Evolutionary conservation across 2,329 filamentous ascomycete species (phyloP).

Genomic region (Lecanicillium sp.): DNA sequence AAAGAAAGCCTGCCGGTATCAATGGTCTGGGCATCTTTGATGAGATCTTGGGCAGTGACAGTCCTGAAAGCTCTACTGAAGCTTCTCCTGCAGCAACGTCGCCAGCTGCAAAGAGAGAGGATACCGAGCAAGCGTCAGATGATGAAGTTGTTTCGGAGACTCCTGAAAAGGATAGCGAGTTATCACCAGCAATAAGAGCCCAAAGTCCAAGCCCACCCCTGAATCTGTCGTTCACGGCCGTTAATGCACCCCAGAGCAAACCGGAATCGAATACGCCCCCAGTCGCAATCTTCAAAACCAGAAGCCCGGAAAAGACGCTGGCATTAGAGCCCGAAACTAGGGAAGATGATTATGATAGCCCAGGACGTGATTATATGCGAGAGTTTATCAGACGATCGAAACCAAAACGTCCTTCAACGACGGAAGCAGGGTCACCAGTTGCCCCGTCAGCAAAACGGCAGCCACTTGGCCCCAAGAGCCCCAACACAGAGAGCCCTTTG

Average conservation of each 20-base stretch:
- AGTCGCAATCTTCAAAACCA: background rate
- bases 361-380: constrained; percentile 24
- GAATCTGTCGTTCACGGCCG: constrained; percentile 18
- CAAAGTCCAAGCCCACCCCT: constrained; percentile 7
- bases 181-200: too few species aligned
- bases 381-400: constrained; percentile 27
- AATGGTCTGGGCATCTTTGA: constrained; percentile 1
- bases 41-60: background rate
- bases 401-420: constrained; percentile 18
- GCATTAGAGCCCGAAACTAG: constrained; percentile 1
- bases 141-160: too few species aligned
- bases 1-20: too few species aligned
- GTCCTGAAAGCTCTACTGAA: constrained; percentile 1
- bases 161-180: too few species aligned
- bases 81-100: background rate
- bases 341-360: constrained; percentile 20
- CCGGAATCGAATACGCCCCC: constrained; percentile 4
- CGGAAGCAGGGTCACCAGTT: constrained; percentile 23
- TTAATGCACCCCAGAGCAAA: constrained; percentile 11
- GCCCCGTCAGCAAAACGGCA: constrained; percentile 16
- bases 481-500: constrained; percentile 24
- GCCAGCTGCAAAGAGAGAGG: too few species aligned
- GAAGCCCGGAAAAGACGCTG: constrained; percentile 3
- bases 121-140: too few species aligned
- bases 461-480: constrained; percentile 25